Base-by-base conservation (phyloP, 202 grass and related monocot genomes). In the Brachypodium distachyon region DNA sequence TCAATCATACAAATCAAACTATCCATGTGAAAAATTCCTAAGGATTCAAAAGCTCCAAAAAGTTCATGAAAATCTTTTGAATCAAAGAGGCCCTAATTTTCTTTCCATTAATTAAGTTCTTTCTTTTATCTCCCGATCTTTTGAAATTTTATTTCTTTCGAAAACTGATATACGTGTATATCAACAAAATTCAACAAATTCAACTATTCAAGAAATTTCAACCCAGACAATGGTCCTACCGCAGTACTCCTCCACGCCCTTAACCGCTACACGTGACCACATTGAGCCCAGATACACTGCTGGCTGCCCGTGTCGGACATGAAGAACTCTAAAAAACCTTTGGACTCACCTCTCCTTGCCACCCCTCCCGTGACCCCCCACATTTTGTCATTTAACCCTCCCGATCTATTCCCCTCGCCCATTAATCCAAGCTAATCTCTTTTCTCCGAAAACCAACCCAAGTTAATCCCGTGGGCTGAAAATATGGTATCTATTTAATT, bases 181-280 rank as follows among this genome's bases (percentile, higher is more conserved):
- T n/a, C n/a, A n/a, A n/a, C n/a, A n/a, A n/a, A n/a, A n/a, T n/a
- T n/a, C n/a, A n/a, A n/a, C n/a, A n/a, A n/a, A n/a, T n/a, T n/a
- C n/a, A n/a, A n/a, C n/a, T n/a, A n/a, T n/a, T n/a, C n/a, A n/a
- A n/a, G n/a, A n/a, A n/a, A n/a, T n/a, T n/a, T n/a, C n/a, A n/a
- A n/a, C n/a, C n/a, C n/a, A n/a, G n/a, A n/a, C 56, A 48, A 64
- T 57, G 75, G 72, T 32, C 56, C 67, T 29, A 40, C 49, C n/a
- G n/a, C n/a, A n/a, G n/a, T n/a, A 19, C 10, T 8, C 41, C 68
- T 64, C n/a, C 40, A 6, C 3, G n/a, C 61, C 39, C 59, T 77
- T 63, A 78, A 67, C 42, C 61, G 82, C 57, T 70, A 81, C 92
- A 91, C 83, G 89, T 92, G 92, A 91, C 36, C 77, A 70, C 68